phyloP scores from a whole-genome alignment of 257 asterid species.

The Coffea canephora region DNA sequence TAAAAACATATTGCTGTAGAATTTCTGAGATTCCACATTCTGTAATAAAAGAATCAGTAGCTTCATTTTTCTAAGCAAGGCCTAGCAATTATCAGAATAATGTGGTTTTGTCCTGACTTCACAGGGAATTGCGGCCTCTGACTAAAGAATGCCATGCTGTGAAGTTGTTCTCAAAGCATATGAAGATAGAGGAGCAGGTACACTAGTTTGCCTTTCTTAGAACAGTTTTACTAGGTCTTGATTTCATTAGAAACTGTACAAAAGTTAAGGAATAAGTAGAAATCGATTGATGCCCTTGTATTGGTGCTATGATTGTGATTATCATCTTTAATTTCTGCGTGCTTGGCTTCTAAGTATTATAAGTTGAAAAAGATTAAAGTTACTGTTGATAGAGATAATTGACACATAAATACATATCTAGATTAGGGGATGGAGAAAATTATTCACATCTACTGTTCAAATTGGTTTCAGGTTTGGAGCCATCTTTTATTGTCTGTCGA shows the following conservation, averaged over 20 bases:
- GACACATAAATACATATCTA: neutral
- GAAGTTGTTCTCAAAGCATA: constrained; percentile 92
- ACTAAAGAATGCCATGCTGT: constrained; percentile 91
- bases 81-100: neutral
- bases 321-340: neutral
- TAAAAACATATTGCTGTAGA: neutral
- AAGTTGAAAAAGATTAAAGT: neutral
- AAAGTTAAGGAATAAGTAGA: neutral
- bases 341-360: neutral
- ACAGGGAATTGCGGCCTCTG: constrained; percentile 77
- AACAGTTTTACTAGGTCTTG: neutral
- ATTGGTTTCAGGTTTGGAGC: neutral
- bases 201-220: neutral
- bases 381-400: neutral
- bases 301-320: neutral
- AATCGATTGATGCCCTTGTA: neutral
- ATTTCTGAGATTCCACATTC: too few relatives aligned
- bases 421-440: neutral
- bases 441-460: too few relatives aligned
- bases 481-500: neutral
- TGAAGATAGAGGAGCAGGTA: constrained; percentile 99
- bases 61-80: neutral
- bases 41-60: neutral
- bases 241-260: neutral
- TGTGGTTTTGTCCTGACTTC: constrained; percentile 1